These are phyloP conservation scores for Penicillium sp. DNA, from an alignment of 2,329 filamentous ascomycete genomes.

Conservation along the genomic window DNA sequence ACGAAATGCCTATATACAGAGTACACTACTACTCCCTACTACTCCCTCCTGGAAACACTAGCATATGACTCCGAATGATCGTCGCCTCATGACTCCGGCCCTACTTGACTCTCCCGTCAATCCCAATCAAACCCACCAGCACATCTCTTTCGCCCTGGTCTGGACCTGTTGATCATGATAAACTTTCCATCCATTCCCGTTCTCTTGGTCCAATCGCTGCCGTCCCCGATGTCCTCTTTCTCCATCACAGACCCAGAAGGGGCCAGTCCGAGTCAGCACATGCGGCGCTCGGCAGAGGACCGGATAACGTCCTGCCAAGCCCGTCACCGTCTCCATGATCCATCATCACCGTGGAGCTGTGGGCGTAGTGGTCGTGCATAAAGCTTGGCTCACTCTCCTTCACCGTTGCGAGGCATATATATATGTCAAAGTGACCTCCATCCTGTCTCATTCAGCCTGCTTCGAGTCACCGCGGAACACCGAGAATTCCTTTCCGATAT, in stretches of 20 bases:
- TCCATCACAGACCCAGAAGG: not conserved
- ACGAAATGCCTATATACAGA: not conserved
- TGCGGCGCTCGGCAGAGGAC: not conserved
- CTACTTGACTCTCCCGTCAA: conserved; percentile 9
- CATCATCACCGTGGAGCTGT: not conserved
- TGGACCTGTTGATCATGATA: conserved; percentile 25
- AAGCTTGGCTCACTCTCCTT: conserved; percentile 12
- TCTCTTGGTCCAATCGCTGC: conserved; percentile 10
- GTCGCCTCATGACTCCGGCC: not conserved
- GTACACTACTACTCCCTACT: not conserved
- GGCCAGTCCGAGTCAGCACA: too few relatives aligned
- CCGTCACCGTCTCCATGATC: not conserved
- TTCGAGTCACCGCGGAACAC: too few relatives aligned
- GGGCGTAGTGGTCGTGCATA: conserved; percentile 2
- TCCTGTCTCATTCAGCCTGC: too few relatives aligned
- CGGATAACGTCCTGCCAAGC: conserved; percentile 8
- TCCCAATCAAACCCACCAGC: conserved; percentile 23
- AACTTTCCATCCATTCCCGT: not conserved
- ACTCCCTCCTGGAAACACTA: too few relatives aligned
- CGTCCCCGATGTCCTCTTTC: not conserved
- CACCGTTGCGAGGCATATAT: too few relatives aligned
- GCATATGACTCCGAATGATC: not conserved
- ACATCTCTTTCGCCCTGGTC: conserved; percentile 3
- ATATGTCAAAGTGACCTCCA: too few relatives aligned
- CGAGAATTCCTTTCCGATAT: too few relatives aligned